Base-by-base conservation (phyloP, 345 rosid species). In the Bruguiera gymnorhiza region DNA sequence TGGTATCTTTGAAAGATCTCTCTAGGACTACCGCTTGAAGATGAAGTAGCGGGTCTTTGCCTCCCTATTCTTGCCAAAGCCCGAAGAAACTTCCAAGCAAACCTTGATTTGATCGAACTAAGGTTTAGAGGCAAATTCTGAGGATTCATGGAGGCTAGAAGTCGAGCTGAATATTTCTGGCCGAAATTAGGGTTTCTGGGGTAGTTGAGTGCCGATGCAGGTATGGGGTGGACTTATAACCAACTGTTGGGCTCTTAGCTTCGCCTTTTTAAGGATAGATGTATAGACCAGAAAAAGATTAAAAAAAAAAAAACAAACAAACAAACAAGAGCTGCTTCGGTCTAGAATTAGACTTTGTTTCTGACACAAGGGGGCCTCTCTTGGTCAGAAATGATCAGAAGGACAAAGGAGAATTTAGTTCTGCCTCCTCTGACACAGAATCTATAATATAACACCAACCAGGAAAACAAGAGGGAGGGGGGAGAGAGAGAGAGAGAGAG, bases 301-400 rank as follows among this genome's bases (percentile, higher is more conserved):
- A 0, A 0, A 3, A 8, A 32, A 66, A 8, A 20, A 20, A 16
- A 24, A 31, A 31, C 19, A n/a, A 21, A 24, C n/a, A 6, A 32
- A 70, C 57, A 39, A 39, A 39, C 65, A 23, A 13, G 69, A 70
- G 75, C 32, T 7, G 26, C 57, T 24, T 27, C 26, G 55, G 68
- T 58, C 70, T 73, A 66, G 77, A 68, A 26, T 68, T 39, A 62
- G 60, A 67, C 79, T 75, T 75, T 73, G 73, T 70, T 59, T 78
- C 80, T 75, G 82, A 78, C 82, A 82, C 64, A 73, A 72, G 63
- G 58, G 67, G 73, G 36, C 72, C 73, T 72, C 64, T 31, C 69
- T 31, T 65, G 64, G 51, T 69, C 73, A 56, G 60, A 56, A 11
- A 54, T 20, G 24, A 56, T 10, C 29, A 24, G 60, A 24, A 36